These are phyloP conservation scores for Ichthyophthirius multifiliis DNA, from an alignment of 169 alveolate species.

Conservation along the genomic window DNA sequence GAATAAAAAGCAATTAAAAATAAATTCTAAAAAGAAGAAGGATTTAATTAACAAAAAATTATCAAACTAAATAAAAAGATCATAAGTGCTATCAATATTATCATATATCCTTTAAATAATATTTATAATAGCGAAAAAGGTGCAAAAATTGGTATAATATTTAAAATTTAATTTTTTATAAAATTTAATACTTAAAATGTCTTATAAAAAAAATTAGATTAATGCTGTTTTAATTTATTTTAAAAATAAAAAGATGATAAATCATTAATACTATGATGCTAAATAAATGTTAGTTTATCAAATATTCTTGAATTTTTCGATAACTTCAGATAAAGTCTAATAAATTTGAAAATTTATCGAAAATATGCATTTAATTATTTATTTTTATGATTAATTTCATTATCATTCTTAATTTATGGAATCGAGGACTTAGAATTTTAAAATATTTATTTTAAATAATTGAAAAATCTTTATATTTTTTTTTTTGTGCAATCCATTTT, in stretches of 20 bases:
- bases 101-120: too few species aligned
- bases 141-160: neutral
- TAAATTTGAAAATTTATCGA: too few species aligned
- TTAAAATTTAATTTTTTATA: neutral
- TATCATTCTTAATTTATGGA: too few species aligned
- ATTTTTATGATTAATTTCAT: too few species aligned
- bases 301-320: conserved; percentile 7
- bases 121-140: too few species aligned
- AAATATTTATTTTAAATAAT: too few species aligned
- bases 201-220: neutral
- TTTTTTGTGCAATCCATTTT: too few species aligned
- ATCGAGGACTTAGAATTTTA: too few species aligned
- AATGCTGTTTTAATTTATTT: neutral
- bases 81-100: too few species aligned
- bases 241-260: neutral
- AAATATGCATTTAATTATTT: too few species aligned
- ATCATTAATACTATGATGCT: neutral
- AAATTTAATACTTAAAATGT: neutral
- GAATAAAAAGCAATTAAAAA: neutral
- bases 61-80: neutral
- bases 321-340: too few species aligned
- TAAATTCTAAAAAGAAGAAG: neutral
- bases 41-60: neutral
- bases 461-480: too few species aligned
- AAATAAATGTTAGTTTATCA: neutral